These are phyloP conservation scores for Mortierella sp. DNA, from an alignment of 371 early-diverging fungal species.

Conservation along the genomic window DNA sequence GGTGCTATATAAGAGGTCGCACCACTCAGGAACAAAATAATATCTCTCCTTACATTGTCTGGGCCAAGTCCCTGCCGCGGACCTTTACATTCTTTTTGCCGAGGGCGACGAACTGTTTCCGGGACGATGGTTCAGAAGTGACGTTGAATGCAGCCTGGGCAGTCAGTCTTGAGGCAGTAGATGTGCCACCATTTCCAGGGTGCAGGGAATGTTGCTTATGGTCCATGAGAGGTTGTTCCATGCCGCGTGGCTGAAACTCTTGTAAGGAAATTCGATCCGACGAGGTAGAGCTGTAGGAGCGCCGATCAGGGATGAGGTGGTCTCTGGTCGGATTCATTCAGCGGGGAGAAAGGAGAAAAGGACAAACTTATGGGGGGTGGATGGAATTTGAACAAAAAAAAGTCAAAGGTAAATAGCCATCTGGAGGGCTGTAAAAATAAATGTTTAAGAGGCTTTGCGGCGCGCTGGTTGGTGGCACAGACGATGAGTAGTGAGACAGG, in stretches of 20 bases:
- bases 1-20: no score
- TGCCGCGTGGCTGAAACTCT: constrained; percentile 13
- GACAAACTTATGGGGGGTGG: background rate
- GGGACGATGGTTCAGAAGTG: constrained; percentile 27
- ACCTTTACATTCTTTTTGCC: constrained; percentile 42
- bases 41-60: constrained; percentile 44
- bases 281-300: constrained; percentile 15
- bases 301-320: constrained; percentile 8
- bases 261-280: constrained; percentile 29
- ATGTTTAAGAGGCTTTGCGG: background rate
- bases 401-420: no score
- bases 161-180: constrained; percentile 22
- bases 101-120: constrained; percentile 49
- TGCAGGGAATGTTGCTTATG: background rate
- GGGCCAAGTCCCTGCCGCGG: constrained; percentile 40
- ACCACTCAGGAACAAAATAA: no score
- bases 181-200: background rate
- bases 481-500: background rate
- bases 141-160: constrained; percentile 51
- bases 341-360: background rate
- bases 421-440: background rate
- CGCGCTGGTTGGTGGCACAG: background rate
- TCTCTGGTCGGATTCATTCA: constrained; percentile 5
- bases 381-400: background rate
- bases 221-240: constrained; percentile 27